Base-by-base conservation (phyloP, 2,329 filamentous ascomycete species). In the Penicillium brasilianum region DNA sequence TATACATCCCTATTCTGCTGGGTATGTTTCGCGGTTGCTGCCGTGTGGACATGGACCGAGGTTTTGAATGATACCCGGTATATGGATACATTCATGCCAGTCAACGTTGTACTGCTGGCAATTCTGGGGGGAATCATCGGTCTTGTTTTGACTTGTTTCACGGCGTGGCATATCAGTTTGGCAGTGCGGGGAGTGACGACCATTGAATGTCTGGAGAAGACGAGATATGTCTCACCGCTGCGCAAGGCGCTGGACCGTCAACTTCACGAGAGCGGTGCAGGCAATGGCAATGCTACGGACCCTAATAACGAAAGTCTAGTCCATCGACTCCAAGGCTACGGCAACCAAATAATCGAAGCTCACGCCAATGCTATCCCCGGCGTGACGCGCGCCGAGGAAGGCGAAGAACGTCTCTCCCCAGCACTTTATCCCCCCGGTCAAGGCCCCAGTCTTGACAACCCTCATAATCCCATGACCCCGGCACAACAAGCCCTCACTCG, bases 121-220 rank as follows among this genome's bases (percentile, higher is more conserved):
- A 92, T 98, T 22, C 83, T 98, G 43, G 88, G 91, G 39, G 94
- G 93, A 14, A 96, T 99, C 68, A 96, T 99, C 63, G 92, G 92
- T 0, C 78, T 99, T 9, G 94, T 97, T 1, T 83, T 99, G 20
- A 88, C 88, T 13, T 92, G 91, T 0, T 99, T 99, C 73, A 97
- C 93, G 0, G 85, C 81, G 1, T 99, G 95, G 93, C 95, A 99
- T 81, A 84, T 98, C 58, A 87, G 90, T 75, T 84, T 99, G 1
- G 91, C 92, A 1, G 80, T 85, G 57, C 85, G 86, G 28, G 92
- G 92, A 3, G 88, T 96, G 77, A 99, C 95, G 0, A 99, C 95
- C 3, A 97, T 99, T 61, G 95, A 99, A 76, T 96, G 90, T 71
- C 81, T 99, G 61, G 95, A 99, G 78, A 97, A 95, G 82, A 98